phyloP scores from a whole-genome alignment of 2,329 filamentous ascomycete species.

The Leptographium galeiforme region DNA sequence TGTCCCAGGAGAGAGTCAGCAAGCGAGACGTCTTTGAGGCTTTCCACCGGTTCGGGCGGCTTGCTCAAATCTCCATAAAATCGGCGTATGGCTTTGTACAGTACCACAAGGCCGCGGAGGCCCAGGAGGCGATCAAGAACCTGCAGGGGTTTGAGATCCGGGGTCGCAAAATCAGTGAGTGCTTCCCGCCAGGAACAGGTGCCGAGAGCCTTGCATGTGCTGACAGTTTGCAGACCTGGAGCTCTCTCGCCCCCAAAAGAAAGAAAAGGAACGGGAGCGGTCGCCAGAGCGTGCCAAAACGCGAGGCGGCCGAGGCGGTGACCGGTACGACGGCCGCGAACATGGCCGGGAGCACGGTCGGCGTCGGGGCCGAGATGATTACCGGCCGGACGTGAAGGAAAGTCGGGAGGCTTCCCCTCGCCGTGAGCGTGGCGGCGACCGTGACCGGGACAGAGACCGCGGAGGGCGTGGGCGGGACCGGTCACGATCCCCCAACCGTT shows the following conservation, averaged over 20 bases:
- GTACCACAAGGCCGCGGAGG: slow-evolving; percentile 67
- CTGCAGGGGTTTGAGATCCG: slow-evolving; percentile 73
- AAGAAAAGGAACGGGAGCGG: slow-evolving; percentile 40
- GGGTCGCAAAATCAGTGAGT: slow-evolving; percentile 87
- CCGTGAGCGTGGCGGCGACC: slow-evolving; percentile 40
- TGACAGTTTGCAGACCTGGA: slow-evolving; percentile 56
- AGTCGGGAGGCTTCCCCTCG: slow-evolving; percentile 43
- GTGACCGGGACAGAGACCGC: slow-evolving; percentile 39
- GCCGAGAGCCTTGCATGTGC: slow-evolving; percentile 3
- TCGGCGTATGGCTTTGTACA: slow-evolving; percentile 96
- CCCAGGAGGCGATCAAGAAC: slow-evolving; percentile 56
- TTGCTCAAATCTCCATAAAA: slow-evolving; percentile 93
- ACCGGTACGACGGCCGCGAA: slow-evolving; percentile 30
- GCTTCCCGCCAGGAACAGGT: not conserved
- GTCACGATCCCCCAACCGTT: slow-evolving; percentile 49
- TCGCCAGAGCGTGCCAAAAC: slow-evolving; percentile 44
- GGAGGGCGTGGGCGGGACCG: slow-evolving; percentile 39
- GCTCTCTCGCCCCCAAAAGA: slow-evolving; percentile 76
- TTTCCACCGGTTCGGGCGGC: slow-evolving; percentile 70
- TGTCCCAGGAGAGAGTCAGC: slow-evolving; percentile 83
- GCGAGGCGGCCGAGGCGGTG: slow-evolving; percentile 29
- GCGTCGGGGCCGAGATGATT: slow-evolving; percentile 48
- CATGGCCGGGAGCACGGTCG: slow-evolving; percentile 26
- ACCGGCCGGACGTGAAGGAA: slow-evolving; percentile 44
- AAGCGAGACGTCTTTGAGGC: slow-evolving; percentile 89